Percentiles rank a stretch among this genome's conserved stretches.
Conservation (phyloP, 495 filamentous ascomycete genomes). For the Barbatosphaeria neglecta region DNA sequence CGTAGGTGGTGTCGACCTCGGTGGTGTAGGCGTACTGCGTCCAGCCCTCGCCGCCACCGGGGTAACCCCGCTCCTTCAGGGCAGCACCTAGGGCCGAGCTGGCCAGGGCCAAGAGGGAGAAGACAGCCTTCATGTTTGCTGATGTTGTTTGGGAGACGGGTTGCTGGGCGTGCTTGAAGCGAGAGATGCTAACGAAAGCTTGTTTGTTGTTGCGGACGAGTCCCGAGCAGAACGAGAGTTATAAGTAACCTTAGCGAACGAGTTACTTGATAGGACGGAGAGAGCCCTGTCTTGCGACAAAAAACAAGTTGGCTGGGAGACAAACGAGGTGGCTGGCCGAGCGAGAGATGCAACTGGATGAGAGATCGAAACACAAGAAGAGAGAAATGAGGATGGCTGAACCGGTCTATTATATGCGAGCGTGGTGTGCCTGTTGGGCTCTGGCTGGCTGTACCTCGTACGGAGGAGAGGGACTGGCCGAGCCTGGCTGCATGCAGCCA, state of each 20-base stretch:
- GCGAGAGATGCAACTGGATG: slow-evolving; percentile 12
- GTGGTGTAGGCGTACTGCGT: no score
- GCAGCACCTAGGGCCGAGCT: slow-evolving; percentile 23
- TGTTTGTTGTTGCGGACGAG: slow-evolving; percentile 3
- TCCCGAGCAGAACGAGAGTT: slow-evolving; percentile 12
- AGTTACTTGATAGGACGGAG: slow-evolving; percentile 21
- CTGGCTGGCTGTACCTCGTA: no score
- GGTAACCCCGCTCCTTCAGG: slow-evolving; percentile 4
- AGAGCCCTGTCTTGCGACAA: no score
- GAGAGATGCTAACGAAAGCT: slow-evolving; percentile 11
- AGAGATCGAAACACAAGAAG: slow-evolving; percentile 4
- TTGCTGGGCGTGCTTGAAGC: neutral
- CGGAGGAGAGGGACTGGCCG: neutral
- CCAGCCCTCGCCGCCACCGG: slow-evolving; percentile 12
- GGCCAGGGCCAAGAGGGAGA: slow-evolving; percentile 28
- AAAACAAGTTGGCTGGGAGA: slow-evolving; percentile 12
- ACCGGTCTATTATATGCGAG: slow-evolving; percentile 22
- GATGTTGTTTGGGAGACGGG: neutral
- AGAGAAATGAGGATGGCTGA: slow-evolving; percentile 11
- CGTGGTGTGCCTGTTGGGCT: no score
- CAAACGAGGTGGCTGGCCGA: slow-evolving; percentile 13
- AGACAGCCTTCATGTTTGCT: slow-evolving; percentile 27
- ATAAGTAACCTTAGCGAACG: slow-evolving; percentile 38
- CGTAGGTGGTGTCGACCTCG: slow-evolving; percentile 28
- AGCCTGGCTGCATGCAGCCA: neutral